Evolutionary conservation across 2,329 filamentous ascomycete species (phyloP).

Genomic region (Aspergillus fumigatiaffinis): DNA sequence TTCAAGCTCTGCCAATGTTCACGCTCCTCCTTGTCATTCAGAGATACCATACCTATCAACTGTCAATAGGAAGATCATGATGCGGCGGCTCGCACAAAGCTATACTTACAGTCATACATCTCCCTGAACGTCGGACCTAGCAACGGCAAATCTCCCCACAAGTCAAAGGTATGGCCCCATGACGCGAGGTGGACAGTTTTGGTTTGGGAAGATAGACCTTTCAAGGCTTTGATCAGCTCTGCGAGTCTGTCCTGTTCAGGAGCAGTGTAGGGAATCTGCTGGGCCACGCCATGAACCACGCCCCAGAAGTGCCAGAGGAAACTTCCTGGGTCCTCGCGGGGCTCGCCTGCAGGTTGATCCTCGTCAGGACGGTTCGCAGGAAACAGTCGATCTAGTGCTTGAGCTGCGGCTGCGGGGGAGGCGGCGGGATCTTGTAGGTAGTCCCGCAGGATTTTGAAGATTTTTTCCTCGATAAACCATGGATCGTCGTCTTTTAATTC

Average conservation of each 20-base stretch:
- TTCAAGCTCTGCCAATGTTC: neutral
- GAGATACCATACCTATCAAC: neutral
- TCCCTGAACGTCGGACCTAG: neutral
- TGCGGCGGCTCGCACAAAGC: neutral
- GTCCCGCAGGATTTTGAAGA: neutral
- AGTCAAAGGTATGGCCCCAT: neutral
- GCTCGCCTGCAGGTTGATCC: neutral
- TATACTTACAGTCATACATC: neutral
- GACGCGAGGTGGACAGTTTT: neutral
- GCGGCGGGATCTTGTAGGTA: neutral
- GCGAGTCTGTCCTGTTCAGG: neutral
- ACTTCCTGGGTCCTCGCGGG: neutral
- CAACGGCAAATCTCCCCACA: conserved; percentile 1
- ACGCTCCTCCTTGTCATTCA: neutral
- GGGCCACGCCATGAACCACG: neutral
- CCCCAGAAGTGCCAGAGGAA: neutral
- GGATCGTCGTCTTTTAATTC: neutral
- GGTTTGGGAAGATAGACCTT: neutral
- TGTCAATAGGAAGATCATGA: neutral
- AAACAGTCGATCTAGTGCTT: neutral
- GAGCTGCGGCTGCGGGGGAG: neutral
- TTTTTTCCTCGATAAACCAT: neutral
- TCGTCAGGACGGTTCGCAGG: neutral
- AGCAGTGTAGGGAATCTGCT: neutral
- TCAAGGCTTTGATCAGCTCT: neutral